Conservation (phyloP, 2,329 filamentous ascomycete genomes). For the Colletotrichum karsti region DNA sequence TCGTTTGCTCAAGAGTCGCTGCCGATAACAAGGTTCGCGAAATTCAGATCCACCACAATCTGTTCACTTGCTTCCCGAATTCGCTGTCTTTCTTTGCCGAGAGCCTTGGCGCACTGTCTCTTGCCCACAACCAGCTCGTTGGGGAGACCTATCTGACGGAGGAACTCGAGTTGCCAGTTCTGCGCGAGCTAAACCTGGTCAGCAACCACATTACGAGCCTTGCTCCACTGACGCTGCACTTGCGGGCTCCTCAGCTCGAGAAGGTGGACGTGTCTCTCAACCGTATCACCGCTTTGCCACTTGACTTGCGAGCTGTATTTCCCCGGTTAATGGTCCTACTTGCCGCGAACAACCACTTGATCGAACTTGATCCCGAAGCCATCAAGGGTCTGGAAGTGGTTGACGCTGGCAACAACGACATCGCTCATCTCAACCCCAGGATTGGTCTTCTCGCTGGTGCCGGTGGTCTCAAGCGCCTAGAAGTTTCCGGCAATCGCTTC, state of each 20-base stretch:
- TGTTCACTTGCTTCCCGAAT: constrained; percentile 74
- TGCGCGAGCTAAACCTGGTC: constrained; percentile 80
- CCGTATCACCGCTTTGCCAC: constrained; percentile 76
- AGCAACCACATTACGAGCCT: constrained; percentile 79
- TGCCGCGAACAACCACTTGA: constrained; percentile 81
- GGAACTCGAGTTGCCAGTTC: constrained; percentile 73
- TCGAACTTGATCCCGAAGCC: constrained; percentile 75
- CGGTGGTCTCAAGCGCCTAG: constrained; percentile 69
- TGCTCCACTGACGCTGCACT: constrained; percentile 68
- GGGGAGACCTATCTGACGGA: constrained; percentile 72
- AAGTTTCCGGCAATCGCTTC: constrained; percentile 88
- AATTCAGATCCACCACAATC: constrained; percentile 80
- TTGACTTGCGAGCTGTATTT: constrained; percentile 69
- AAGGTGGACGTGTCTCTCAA: constrained; percentile 87
- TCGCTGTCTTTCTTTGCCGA: constrained; percentile 76
- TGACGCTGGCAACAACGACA: constrained; percentile 86
- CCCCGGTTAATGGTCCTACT: constrained; percentile 76
- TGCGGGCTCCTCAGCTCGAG: constrained; percentile 79
- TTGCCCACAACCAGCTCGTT: constrained; percentile 78
- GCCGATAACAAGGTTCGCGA: constrained; percentile 60
- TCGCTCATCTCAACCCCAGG: constrained; percentile 81
- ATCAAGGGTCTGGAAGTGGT: constrained; percentile 79
- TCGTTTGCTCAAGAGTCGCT: constrained; percentile 64
- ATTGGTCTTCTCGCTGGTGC: constrained; percentile 79
- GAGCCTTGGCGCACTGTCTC: constrained; percentile 75